Evolutionary conservation across 305 asterid species (phyloP), one percentile per base, ranked within the genome.

Genomic region (Ruellia speciosa): DNA sequence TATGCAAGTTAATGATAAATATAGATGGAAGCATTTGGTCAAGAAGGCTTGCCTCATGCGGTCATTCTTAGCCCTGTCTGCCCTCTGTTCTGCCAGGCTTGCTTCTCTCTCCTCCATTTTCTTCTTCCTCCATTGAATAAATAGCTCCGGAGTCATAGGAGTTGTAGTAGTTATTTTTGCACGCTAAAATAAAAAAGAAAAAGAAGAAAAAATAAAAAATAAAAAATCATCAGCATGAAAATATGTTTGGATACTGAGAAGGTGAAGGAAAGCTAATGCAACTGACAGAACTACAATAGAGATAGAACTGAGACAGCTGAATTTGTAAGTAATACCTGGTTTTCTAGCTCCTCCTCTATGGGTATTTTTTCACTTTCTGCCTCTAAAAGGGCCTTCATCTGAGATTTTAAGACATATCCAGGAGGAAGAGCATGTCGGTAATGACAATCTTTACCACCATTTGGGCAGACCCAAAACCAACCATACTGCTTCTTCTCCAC

Each of bases 401-500:
- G 98, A 53, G 98, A 87, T 69, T 87, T 87, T 43, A 90, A 72
- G 74, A 90, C 37, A 66, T 86, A 90, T 52, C 96, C 96, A 49
- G 96, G 95, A 67, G 97, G 97, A 65, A 90, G 93, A 16, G 97
- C 96, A 58, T 87, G 97, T 65, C 97, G 72, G 76, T 90, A 90
- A 19, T 81, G 92, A 68, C 98, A 90, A 5, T 86, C 94, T 72
- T 82, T 77, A 65, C 82, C 79, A 52, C 98, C 96, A 75, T 90
- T 90, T 49, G 98, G 98, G 67, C 96, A 90, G 55, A 19, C 78
- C 98, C 98, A 90, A 74, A 90, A 88, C 94, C 95, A 90, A 68
- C 98, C 96, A 66, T 90, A 87, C 74, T 90, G 98, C 72, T 87
- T 85, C 70, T 90, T 90, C 79, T 90, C 98, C 81, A 90, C 98